Evolutionary conservation across 495 filamentous ascomycete genomes (phyloP), one percentile per base, ranked within the genome.

Genomic region (Penicillium desertorum): DNA sequence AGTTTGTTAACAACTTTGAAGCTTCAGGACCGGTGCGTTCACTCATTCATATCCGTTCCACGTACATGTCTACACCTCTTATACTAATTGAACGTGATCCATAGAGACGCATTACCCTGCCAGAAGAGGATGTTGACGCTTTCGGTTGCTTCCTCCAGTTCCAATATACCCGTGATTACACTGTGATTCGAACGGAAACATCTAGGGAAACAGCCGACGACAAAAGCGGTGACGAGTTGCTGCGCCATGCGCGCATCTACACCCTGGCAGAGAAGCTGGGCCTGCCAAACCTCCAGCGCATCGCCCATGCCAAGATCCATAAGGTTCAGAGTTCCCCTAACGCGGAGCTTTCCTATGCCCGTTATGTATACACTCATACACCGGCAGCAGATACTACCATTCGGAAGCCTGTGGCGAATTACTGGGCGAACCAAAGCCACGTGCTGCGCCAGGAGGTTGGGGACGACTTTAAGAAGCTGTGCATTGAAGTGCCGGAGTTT

Each of bases 91-190:
- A 23, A 16, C 23, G 11, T 45, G 48, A 22, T 57, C 43, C 10
- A 75, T 59, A 83, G 69, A 86, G 84, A 52, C 76, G 82, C 50
- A 85, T 96, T 61, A 73, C 86, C 37, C 86, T 96, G 34, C 68
- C 79, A 0, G 75, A 79, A 59, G 88, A 91, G 59, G 82, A 93
- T 62, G 73, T 94, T 27, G 88, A 92, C 58, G 89, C 92, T 34
- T 86, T 92, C 55, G 86, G 89, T 32, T 92, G 85, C 73, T 91
- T 96, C 65, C 83, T 98, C 63, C 88, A 96, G 75, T 98, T 87
- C 73, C 84, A 95, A 30, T 98, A 98, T 74, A 96, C 90, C 2
- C 84, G 83, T 70, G 90, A 98, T 69, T 96, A 96, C 79, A 91
- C 90, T 69, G 87, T 90, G 4, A 76, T 79, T 58, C 86, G 86